phyloP scores from a whole-genome alignment of 345 rosid species.

The Kandelia obovata region DNA sequence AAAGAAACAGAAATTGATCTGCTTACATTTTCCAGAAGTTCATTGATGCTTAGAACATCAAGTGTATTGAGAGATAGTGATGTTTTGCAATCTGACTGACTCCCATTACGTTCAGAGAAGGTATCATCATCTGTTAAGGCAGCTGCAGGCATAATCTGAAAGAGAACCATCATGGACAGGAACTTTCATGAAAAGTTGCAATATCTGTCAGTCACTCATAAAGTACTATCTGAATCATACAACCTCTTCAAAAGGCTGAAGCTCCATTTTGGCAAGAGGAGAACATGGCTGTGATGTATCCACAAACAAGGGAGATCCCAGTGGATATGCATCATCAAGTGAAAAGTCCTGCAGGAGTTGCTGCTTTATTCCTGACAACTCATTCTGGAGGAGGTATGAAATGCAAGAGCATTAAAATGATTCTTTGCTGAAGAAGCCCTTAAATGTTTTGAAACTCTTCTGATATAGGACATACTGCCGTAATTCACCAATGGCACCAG shows the following conservation, averaged over 20 bases:
- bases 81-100: constrained; percentile 70
- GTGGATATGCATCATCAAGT: constrained; percentile 75
- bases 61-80: constrained; percentile 48
- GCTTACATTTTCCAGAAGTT: constrained; percentile 82
- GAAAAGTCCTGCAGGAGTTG: constrained; percentile 66
- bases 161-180: constrained; percentile 20
- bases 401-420: constrained; percentile 9
- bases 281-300: constrained; percentile 79
- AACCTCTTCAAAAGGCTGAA: constrained; percentile 71
- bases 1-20: constrained; percentile 7
- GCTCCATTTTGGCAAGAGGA: constrained; percentile 58
- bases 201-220: background rate
- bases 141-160: constrained; percentile 62
- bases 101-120: constrained; percentile 65
- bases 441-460: too few species aligned
- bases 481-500: too few species aligned
- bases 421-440: constrained; percentile 2
- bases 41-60: constrained; percentile 69
- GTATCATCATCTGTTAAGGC: constrained; percentile 62
- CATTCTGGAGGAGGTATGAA: constrained; percentile 51
- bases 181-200: constrained; percentile 3
- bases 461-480: too few species aligned
- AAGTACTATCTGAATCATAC: constrained; percentile 5
- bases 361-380: constrained; percentile 46
- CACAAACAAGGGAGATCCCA: constrained; percentile 69